Evolutionary conservation across 345 rosid species (phyloP), one percentile per base, ranked within the genome.

Genomic region (Eucalyptus tenuipes): DNA sequence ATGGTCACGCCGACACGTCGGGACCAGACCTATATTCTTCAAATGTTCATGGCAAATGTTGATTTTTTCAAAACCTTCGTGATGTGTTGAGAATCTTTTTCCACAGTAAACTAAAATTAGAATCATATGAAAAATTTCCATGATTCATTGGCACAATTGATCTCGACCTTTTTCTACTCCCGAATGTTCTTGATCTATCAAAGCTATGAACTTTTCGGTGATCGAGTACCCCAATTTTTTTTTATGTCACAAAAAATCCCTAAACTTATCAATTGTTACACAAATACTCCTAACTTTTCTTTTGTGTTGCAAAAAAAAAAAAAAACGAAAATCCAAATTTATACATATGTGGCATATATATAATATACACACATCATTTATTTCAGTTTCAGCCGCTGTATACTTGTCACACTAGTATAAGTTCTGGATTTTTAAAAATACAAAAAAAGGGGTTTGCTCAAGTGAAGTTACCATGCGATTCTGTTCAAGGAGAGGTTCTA

Each of bases 171-270:
- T 61, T 86, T 52, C 47, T 24, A 20, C 18, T 52, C 31, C 44
- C 20, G 50, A 57, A 27, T 37, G 29, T 31, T 86, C 88, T 53
- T 20, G 31, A 37, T 86, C 48, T 16, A 75, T 52, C 66, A 86
- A 27, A 61, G 84, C 42, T 16, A 66, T 22, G 40, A 82, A 87
- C 84, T 16, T 88, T 45, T 91, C 90, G 2, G 92, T 90, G 82
- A 89, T 84, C 24, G 61, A 90, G 14, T 50, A 50, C 55, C 22
- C 55, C 22, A 3, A 47, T 16, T 12, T 50, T 50, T 50, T 50
- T 50, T 50, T 6, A 50, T 0, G 9, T 50, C 22, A 50, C 1
- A 50, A 50, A 50, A 50, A 17, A 50, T 17, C 55, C 22, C 2
- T 17, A 50, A 50, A 50, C 55, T 50, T 50, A 50, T 50, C 22